phyloP scores from a whole-genome alignment of 768 basidiomycete species.

The Termitomyces sp. region DNA sequence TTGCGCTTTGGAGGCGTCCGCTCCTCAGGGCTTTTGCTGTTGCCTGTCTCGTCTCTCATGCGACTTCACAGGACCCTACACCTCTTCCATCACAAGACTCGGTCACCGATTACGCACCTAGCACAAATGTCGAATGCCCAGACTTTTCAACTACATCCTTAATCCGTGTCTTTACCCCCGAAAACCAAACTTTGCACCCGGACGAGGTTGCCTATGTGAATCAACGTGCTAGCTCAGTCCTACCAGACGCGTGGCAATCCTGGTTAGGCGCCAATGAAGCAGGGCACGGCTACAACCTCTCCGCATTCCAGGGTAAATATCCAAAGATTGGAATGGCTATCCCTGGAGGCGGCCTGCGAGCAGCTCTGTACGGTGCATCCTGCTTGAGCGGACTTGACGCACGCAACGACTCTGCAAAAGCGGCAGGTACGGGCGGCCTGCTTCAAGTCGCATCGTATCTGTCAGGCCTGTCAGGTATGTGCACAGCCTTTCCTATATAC shows the following conservation, averaged over 20 bases:
- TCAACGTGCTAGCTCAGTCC: constrained; percentile 34
- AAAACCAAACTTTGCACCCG: constrained; percentile 48
- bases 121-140: constrained; percentile 46
- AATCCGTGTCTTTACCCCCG: constrained; percentile 47
- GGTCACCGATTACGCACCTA: constrained; percentile 51
- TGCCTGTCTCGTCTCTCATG: constrained; percentile 10
- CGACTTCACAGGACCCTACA: constrained; percentile 12
- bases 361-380: constrained; percentile 64
- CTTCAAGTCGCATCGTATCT: constrained; percentile 71
- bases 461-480: constrained; percentile 59
- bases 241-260: constrained; percentile 49
- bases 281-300: constrained; percentile 49
- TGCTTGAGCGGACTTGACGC: constrained; percentile 57
- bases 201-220: constrained; percentile 46
- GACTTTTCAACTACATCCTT: constrained; percentile 42
- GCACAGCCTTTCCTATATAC: not conserved
- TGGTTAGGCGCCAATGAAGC: constrained; percentile 60
- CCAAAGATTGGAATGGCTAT: constrained; percentile 62
- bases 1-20: not conserved
- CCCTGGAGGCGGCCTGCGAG: constrained; percentile 68
- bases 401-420: constrained; percentile 54
- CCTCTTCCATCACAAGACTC: constrained; percentile 21
- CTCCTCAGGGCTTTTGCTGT: constrained; percentile 5
- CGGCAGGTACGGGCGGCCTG: constrained; percentile 61
- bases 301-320: constrained; percentile 34